Evolutionary conservation across 1,284 basidiomycete species (phyloP).

Genomic region (Malassezia restricta): DNA sequence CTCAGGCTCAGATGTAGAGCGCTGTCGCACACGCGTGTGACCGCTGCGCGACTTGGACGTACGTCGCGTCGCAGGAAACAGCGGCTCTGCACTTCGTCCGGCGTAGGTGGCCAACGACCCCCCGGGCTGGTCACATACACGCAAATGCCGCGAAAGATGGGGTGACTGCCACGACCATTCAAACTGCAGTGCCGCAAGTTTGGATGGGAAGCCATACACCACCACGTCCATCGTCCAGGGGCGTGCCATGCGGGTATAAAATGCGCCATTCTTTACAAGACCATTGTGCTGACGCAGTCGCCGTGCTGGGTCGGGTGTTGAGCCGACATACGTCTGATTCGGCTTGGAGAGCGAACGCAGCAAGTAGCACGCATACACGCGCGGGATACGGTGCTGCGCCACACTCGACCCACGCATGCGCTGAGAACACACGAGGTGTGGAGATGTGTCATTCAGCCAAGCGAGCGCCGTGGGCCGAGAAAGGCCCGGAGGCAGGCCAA

Average conservation of each 20-base stretch:
- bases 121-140: background rate
- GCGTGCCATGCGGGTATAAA: slow-evolving; percentile 58
- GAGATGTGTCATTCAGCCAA: too few species aligned
- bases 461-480: too few species aligned
- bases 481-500: too few species aligned
- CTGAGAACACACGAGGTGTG: background rate
- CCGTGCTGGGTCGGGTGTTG: slow-evolving; percentile 65
- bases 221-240: slow-evolving; percentile 86
- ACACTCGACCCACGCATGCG: slow-evolving; percentile 8
- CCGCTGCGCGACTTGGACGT: background rate
- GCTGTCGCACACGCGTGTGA: background rate
- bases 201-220: slow-evolving; percentile 74
- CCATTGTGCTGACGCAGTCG: slow-evolving; percentile 78
- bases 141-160: slow-evolving; percentile 48
- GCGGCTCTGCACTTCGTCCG: slow-evolving; percentile 12
- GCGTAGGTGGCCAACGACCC: background rate
- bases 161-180: slow-evolving; percentile 87
- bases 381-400: slow-evolving; percentile 49
- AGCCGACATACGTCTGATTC: slow-evolving; percentile 59
- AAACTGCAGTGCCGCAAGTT: slow-evolving; percentile 64
- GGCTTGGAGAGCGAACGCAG: slow-evolving; percentile 50
- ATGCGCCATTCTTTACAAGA: slow-evolving; percentile 61
- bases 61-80: slow-evolving; percentile 19
- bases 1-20: slow-evolving; percentile 17
- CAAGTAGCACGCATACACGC: slow-evolving; percentile 79